Conservation (phyloP, 139 green algal genomes). For the Closterium sp. region DNA sequence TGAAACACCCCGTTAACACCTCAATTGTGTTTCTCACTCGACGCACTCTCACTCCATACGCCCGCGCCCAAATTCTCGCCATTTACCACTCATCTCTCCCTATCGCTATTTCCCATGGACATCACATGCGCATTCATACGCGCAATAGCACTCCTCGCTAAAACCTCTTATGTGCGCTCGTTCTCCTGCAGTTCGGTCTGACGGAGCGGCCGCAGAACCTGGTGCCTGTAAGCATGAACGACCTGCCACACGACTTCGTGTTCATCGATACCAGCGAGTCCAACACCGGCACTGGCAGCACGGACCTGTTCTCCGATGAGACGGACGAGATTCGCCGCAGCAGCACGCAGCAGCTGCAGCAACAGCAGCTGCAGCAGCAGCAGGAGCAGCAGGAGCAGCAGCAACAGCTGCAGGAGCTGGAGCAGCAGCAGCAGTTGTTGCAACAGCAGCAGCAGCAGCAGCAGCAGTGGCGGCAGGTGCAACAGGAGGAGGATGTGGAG, state of each 20-base stretch:
- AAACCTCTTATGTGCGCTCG: neutral
- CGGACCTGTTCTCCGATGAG: constrained; percentile 31
- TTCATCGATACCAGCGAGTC: constrained; percentile 35
- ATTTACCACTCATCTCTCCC: no score
- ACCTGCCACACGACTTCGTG: constrained; percentile 10
- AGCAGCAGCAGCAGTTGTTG: constrained; percentile 6
- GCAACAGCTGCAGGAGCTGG: neutral
- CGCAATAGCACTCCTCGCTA: no score
- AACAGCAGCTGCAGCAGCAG: neutral
- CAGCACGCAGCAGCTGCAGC: neutral
- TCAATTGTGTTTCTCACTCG: neutral
- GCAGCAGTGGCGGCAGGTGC: constrained; percentile 11
- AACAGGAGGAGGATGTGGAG: neutral
- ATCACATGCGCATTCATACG: no score
- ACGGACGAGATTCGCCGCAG: constrained; percentile 14
- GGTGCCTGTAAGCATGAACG: constrained; percentile 25
- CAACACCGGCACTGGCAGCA: constrained; percentile 21
- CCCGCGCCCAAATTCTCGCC: no score
- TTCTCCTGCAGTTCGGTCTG: neutral
- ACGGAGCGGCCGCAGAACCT: neutral
- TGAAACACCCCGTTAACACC: no score
- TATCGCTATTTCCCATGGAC: no score
- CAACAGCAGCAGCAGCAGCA: neutral
- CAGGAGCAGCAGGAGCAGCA: neutral
- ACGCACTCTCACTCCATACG: neutral